Base-by-base conservation (phyloP, 2,329 filamentous ascomycete species). In the Exutisphaerella laricina region DNA sequence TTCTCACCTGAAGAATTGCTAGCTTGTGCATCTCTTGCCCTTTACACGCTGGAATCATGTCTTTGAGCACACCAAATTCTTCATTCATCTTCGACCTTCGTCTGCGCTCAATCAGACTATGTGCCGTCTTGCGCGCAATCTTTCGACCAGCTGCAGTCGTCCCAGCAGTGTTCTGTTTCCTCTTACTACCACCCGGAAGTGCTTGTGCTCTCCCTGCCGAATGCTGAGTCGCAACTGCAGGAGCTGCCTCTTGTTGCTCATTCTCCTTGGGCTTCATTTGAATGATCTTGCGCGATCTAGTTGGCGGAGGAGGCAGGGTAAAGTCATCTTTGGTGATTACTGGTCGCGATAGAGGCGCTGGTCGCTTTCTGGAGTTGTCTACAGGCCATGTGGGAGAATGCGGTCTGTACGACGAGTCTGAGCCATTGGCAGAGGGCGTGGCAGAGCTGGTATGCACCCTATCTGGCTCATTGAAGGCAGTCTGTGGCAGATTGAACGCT, bases 11-110 rank as follows among this genome's bases (percentile, higher is more conserved):
- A 38, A 97, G 69, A 55, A 97, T 96, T 12, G 89, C 88, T 44
- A 97, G 71, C 68, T 98, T 98, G 66, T 97, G 92, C 92, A 97
- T 97, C 60, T 97, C 90, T 54, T 82, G 78, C 5, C 88, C 89
- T n/a, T 78, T 80, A 65, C 92, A 97, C 2, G 92, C 90, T 1
- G 92, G 92, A 44, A 97, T 94, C 85, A 98, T 88, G 57, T 84
- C 79, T 68, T 97, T 97, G 53, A 97, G 70, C 12, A 94, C 84
- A 2, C 81, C 85, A 69, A 97, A 97, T 68, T 97, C 92, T 64
- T 97, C 90, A 56, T 98, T 97, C 90, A 97, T 98, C 72, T 97
- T 98, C 9, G 87, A 94, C 49, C 92, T 75, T 57, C 92, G 73
- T 45, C 90, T 73, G 33, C 92, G 75, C 69, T 98, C 92, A 56